These are phyloP conservation scores for Rhizopogon roseolus DNA, from an alignment of 768 basidiomycete genomes.

Conservation along the genomic window DNA sequence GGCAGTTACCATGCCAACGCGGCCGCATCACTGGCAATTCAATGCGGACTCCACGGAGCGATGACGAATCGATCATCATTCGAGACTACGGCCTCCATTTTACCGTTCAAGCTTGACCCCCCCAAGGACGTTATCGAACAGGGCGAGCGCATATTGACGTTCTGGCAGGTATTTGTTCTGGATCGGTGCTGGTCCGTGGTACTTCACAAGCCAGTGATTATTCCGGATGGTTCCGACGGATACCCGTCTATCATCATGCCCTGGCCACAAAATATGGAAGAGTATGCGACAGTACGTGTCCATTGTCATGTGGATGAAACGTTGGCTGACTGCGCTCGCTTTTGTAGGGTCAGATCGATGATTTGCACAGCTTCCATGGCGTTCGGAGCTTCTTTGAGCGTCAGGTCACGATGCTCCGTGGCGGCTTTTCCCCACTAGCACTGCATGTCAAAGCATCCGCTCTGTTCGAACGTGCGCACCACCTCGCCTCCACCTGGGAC, in stretches of 20 bases:
- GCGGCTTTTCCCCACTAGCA: conserved; percentile 59
- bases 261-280: conserved; percentile 71
- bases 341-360: conserved; percentile 52
- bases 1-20: conserved; percentile 75
- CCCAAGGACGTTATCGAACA: conserved; percentile 55
- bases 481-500: conserved; percentile 56
- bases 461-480: conserved; percentile 64
- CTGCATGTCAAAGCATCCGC: conserved; percentile 75
- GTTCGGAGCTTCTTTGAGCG: conserved; percentile 60
- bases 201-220: conserved; percentile 59
- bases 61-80: conserved; percentile 27
- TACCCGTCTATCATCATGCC: conserved; percentile 63
- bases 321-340: conserved; percentile 11
- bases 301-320: conserved; percentile 1
- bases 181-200: conserved; percentile 80
- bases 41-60: conserved; percentile 61
- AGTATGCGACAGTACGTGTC: conserved; percentile 61
- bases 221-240: conserved; percentile 58
- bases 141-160: conserved; percentile 68
- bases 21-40: conserved; percentile 67
- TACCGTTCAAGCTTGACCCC: conserved; percentile 47
- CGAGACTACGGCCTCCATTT: conserved; percentile 30
- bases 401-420: conserved; percentile 41
- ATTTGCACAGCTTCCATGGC: conserved; percentile 50
- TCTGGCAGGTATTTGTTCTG: conserved; percentile 81